Base-by-base conservation (phyloP, 176 grass and related monocot genomes). In the Zizania latifolia region DNA sequence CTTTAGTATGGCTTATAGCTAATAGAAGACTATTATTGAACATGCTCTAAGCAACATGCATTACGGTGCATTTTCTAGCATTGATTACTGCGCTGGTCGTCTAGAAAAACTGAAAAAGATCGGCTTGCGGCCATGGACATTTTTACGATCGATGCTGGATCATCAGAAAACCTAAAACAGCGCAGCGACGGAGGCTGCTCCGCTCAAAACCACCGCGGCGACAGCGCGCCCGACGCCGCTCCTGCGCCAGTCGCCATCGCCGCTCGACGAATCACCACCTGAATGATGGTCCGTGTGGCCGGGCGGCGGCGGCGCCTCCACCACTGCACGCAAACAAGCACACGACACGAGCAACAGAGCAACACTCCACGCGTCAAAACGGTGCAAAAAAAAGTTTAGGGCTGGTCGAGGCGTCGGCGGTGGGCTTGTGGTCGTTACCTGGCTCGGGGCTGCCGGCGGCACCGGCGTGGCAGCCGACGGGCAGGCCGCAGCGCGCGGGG, bases 271-370 rank as follows among this genome's bases (percentile, higher is more conserved):
- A 21, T 44, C 59, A 4, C 48, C 66, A 4, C 16, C 27, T 2
- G 53, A 34, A 2, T 53, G 63, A 34, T 6, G 28, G 14, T 23
- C 13, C 13, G 1, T 15, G 6, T 9, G 11, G 1, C 36, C 27
- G 1, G 78, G 48, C n/a, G 79, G 79, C 26, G 73, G 74, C 50
- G 79, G 66, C 73, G 85, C 73, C 27, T 87, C 58, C 59, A 82
- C 85, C 33, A 82, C 73, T 82, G 72, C 78, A 73, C 34, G 44
- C 34, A 43, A n/a, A n/a, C n/a, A n/a, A n/a, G n/a, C n/a, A n/a
- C n/a, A n/a, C n/a, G n/a, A 36, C 29, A 33, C 2, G 29, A 44
- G 2, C 57, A 64, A 6, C 51, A n/a, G n/a, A n/a, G n/a, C n/a
- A n/a, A n/a, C n/a, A 3, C 15, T 37, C 23, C 59, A 37, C 62